A percentile compares a stretch with the other conserved stretches of the same genome.
phyloP scores from a whole-genome alignment of 768 basidiomycete genomes.

The Phlebiopsis gigantea region DNA sequence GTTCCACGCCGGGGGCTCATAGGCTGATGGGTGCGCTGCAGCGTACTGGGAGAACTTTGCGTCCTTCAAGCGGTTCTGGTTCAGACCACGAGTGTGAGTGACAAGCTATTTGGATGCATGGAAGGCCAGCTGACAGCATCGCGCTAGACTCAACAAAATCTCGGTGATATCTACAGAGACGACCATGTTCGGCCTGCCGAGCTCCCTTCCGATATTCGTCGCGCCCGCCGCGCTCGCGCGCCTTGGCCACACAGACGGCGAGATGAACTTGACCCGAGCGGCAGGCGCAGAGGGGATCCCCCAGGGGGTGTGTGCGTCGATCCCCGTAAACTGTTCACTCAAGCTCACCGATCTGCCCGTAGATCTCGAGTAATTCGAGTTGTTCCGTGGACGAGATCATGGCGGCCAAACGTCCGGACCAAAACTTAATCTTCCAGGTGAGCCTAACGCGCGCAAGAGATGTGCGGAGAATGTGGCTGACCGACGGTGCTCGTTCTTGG shows the following conservation, averaged over 20 bases:
- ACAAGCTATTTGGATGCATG: too few relatives aligned
- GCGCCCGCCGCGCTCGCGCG: conserved; percentile 35
- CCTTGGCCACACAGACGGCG: conserved; percentile 45
- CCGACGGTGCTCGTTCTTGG: too few relatives aligned
- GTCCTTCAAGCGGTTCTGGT: conserved; percentile 26
- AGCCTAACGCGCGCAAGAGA: too few relatives aligned
- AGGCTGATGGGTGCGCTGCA: neutral
- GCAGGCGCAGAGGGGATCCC: conserved; percentile 35
- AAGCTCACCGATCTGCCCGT: neutral
- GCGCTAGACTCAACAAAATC: conserved; percentile 22
- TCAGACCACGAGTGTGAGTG: conserved; percentile 47
- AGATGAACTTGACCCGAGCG: conserved; percentile 39
- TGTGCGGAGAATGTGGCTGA: too few relatives aligned
- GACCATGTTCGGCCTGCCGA: conserved; percentile 18
- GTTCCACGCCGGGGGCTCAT: neutral
- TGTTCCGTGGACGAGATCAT: conserved; percentile 28
- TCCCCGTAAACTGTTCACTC: too few relatives aligned
- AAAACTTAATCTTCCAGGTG: conserved; percentile 28
- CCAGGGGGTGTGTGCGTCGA: conserved; percentile 34
- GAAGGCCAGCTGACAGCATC: neutral
- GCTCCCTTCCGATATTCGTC: conserved; percentile 35
- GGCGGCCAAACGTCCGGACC: conserved; percentile 22
- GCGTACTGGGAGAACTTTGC: conserved; percentile 8
- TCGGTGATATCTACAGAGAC: conserved; percentile 20
- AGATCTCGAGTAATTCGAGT: conserved; percentile 31